Evolutionary conservation across 1,284 basidiomycete genomes (phyloP), one percentile per base, ranked within the genome.

Genomic region (Trametes versicolor): DNA sequence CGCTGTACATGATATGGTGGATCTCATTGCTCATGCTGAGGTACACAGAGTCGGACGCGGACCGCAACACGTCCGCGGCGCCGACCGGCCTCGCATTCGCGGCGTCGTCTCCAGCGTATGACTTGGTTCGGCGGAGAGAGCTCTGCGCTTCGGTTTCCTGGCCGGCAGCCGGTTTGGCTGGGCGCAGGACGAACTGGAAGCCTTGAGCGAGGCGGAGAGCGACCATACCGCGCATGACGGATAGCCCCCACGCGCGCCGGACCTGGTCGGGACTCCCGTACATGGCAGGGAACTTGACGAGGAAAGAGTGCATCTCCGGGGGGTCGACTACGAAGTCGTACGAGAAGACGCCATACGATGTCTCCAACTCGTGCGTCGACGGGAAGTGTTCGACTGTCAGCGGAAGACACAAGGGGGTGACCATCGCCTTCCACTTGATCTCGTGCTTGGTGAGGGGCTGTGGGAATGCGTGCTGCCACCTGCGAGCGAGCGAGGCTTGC

Each of bases 1-100:
- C 93, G 23, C 88, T 90, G 62, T 96, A 99, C 23, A 92, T 90
- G 70, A 99, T 91, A 32, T 93, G 86, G 77, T 99, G 97, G 55
- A 99, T 95, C 77, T 98, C 96, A 76, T 97, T 98, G 74, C 92
- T 93, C 87, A 97, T 96, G 70, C 95, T 95, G 58, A 99, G 84
- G 79, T 94, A 98, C 25, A 98, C 92, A 0, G 96, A 92, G 52
- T 91, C 86, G 58, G 79, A 80, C n/a, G 86, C 86, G 4, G 86
- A 86, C 60, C 78, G 80, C 63, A 96, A 79, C 27, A 94, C 87
- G 65, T 94, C 89, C 1, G 90, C 86, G 4, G 92, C 89, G 17
- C 94, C 92, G 51, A 81, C 78, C 9, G 88, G 89, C 68, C 86
- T 86, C 1, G 86, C 83, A 45, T 76, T 79, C 1, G 85, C 84